Base-by-base conservation (phyloP, 768 basidiomycete species). In the Termitomyces sp. region DNA sequence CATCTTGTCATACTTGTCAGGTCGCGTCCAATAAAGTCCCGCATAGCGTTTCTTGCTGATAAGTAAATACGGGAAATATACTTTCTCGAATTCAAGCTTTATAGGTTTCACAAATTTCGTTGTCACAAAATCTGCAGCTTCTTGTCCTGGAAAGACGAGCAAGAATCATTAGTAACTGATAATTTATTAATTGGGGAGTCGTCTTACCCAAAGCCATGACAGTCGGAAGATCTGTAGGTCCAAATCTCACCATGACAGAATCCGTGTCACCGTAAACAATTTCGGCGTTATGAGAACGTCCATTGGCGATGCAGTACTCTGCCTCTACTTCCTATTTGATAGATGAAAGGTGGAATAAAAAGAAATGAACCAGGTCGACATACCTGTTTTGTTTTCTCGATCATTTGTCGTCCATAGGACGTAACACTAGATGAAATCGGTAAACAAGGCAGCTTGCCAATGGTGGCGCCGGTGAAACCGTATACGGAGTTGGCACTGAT, bases 11-110 rank as follows among this genome's bases (percentile, higher is more conserved):
- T 91, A 96, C 69, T 94, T 97, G 44, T 98, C 95, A 13, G 88
- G 77, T 63, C 85, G 87, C 1, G 97, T 98, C 97, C 97, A 99
- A 70, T 99, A 98, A 58, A 98, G 75, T 6, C 97, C 97, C 2
- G 97, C 97, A 72, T 99, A 99, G 48, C 97, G 87, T 75, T 99
- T 99, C 76, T 99, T 99, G 81, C 79, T 98, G 74, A 99, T 99
- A 51, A 99, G 86, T 56, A 99, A 74, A 72, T 98, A 99, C 5
- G 97, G 97, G 71, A 91, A 98, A 74, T 99, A 99, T 5, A 98
- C 95, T 71, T 99, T 98, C 71, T 99, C 97, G 74, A 99, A 99
- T 73, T 99, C 96, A 30, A 99, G 85, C 72, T 98, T 98, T 78
- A 98, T 98, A 0, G 96, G 97, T 67, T 89, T 88, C 66, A 95